Evolutionary conservation across 805 yeast species (phyloP), one percentile per base, ranked within the genome.

Genomic region (Cyberlindnera veronae): DNA sequence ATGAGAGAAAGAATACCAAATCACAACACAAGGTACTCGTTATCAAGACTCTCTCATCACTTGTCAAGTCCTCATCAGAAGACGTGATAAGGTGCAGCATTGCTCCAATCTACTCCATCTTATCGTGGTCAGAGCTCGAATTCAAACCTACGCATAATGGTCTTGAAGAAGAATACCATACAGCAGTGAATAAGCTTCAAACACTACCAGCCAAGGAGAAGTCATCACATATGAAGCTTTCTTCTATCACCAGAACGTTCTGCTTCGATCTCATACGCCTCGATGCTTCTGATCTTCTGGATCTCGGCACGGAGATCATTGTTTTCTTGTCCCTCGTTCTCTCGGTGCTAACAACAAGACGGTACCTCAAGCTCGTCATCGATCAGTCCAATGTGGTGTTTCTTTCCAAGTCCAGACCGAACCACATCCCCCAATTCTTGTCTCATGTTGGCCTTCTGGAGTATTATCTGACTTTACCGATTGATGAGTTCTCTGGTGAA

Each of bases 321-420:
- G 15, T 17, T 10, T 22, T 32, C 11, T 15, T 41, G 14, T 38
- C 32, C 5, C 37, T 51, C 6, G 38, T 64, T 1, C 36, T 70
- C 6, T 67, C 74, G 3, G 71, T 65, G 38, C 48, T 67, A 6
- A 72, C 74, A 0, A 64, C 74, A 0, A 56, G 77, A 40, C 49
- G 64, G 33, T 70, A 58, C 34, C 36, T 61, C 5, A 62, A 58
- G 38, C 44, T 62, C 0, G 26, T 71, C 3, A 22, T 70, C 22
- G 54, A 55, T 13, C 59, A 61, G 16, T 14, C 44, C 17, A 53
- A 55, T 16, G 16, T 48, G 2, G n/a, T 24, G 11, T 6, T 24
- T 12, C 28, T 24, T 7, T 13, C 13, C 28, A 24, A 24, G n/a
- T 13, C 11, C 28, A 24, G 28, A 14, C 13, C 13, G 28, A 14